Evolutionary conservation across 495 filamentous ascomycete genomes (phyloP), one percentile per base, ranked within the genome.

Genomic region (Penicillium roqueforti): DNA sequence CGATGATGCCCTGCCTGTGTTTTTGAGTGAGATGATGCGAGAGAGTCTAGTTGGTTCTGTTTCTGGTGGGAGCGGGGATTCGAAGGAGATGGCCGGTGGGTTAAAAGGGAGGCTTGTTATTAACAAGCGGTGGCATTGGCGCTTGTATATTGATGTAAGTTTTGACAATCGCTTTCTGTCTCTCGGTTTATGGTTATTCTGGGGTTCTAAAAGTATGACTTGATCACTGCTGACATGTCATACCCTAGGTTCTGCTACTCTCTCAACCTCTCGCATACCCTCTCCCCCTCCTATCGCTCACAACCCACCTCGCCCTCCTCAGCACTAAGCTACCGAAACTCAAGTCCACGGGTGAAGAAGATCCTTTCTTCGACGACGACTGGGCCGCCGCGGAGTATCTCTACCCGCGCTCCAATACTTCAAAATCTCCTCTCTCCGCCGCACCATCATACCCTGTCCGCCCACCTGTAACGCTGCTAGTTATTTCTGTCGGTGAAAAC

Each of bases 331-430:
- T 97, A 3, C 93, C 93, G 16, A 80, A 84, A 28, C 75, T 95
- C 20, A 87, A 88, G 65, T 95, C 89, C 20, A 84, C 91, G 62
- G 78, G 78, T 49, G 91, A 95, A 66, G 93, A 99, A 73, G 95
- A 99, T 62, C 95, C 95, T 2, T 84, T 96, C 61, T 97, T 99
- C 76, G 87, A 96, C 76, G 95, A 99, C 73, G 93, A 99, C 71
- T 99, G 95, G 95, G 87, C 84, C 32, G 87, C 84, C 31, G 82
- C 91, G 2, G 69, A 82, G 36, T 82, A 84, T 46, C 76, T 99
- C 19, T 99, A 92, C 73, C 83, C 87, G 1, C 75, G 80, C 34
- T 51, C 66, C 39, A 56, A 55, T 28, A 48, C 53, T 16, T 36
- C 32, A 13, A 57, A 46, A 26, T 25, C 32, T 8, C 44, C 42